A percentile compares a stretch with the other conserved stretches of the same genome.
These are phyloP conservation scores for Fusarium clavum DNA, from an alignment of 2,329 filamentous ascomycete species.

Conservation along the genomic window DNA sequence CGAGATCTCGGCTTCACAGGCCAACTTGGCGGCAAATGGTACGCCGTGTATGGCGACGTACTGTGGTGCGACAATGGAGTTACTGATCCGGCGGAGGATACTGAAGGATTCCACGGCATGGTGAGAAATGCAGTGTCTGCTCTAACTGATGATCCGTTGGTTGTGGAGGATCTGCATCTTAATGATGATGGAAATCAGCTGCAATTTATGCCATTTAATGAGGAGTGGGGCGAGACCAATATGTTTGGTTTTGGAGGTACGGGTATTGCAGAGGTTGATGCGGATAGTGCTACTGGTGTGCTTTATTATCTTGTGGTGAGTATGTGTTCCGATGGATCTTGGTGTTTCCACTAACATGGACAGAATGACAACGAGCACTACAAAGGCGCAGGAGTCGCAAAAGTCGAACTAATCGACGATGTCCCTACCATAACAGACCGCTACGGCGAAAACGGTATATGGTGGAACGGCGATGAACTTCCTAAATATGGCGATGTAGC, in stretches of 20 bases:
- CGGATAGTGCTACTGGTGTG: conserved; percentile 44
- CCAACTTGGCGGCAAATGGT: conserved; percentile 52
- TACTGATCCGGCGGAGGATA: conserved; percentile 46
- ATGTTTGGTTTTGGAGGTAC: conserved; percentile 54
- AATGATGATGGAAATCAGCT: conserved; percentile 51
- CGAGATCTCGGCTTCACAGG: conserved; percentile 55
- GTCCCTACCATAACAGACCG: conserved; percentile 52
- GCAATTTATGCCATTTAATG: conserved; percentile 53
- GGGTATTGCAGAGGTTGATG: conserved; percentile 52
- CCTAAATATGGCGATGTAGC: conserved; percentile 55
- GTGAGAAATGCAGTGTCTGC: conserved; percentile 54
- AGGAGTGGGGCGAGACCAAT: conserved; percentile 53
- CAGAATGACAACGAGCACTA: conserved; percentile 51
- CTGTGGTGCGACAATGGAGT: conserved; percentile 53
- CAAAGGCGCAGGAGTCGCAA: conserved; percentile 52
- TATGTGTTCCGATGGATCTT: background rate
- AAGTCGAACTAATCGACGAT: conserved; percentile 49
- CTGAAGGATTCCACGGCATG: conserved; percentile 54
- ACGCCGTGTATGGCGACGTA: conserved; percentile 50
- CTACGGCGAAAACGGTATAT: conserved; percentile 44
- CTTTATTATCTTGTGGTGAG: conserved; percentile 54
- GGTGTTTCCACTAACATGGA: accelerated
- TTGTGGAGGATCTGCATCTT: conserved; percentile 52
- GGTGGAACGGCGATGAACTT: conserved; percentile 50
- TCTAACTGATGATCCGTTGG: conserved; percentile 51